Percentiles rank a stretch among this genome's conserved stretches.
These are phyloP conservation scores for Ophiostoma triangulosporum DNA, from an alignment of 2,329 filamentous ascomycete species.

Conservation along the genomic window DNA sequence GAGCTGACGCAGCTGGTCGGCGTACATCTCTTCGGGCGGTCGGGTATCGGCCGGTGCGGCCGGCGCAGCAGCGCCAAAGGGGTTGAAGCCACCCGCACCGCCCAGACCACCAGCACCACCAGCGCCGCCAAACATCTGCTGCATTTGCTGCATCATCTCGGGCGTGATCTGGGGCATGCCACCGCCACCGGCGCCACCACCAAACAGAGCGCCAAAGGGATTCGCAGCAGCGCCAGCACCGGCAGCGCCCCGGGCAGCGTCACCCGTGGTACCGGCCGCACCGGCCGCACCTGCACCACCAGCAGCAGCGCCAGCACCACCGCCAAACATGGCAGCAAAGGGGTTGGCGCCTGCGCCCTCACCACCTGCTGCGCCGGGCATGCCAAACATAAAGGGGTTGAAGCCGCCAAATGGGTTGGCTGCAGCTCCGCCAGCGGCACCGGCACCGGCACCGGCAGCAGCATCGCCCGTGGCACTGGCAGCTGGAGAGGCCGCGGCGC, in stretches of 20 bases:
- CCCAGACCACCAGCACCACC: conserved; percentile 18
- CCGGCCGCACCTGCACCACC: background rate
- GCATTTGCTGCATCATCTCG: conserved; percentile 38
- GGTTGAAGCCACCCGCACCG: background rate
- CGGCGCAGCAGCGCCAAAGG: background rate
- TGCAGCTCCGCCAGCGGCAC: conserved; percentile 3
- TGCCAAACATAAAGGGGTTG: conserved; percentile 7
- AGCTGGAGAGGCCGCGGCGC: conserved; percentile 55
- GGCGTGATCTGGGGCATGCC: conserved; percentile 35
- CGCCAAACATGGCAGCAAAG: conserved; percentile 18
- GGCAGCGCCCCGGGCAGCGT: background rate
- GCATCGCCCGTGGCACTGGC: conserved; percentile 60
- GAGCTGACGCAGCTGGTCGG: conserved; percentile 75
- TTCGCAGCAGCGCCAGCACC: conserved; percentile 7
- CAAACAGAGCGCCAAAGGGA: conserved; percentile 32
- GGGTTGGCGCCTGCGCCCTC: conserved; percentile 21
- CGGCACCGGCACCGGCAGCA: conserved; percentile 13
- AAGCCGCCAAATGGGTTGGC: conserved; percentile 13
- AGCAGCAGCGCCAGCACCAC: background rate
- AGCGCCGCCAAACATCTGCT: conserved; percentile 33
- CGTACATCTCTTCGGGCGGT: conserved; percentile 88
- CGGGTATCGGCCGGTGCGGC: conserved; percentile 56
- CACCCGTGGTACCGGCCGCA: background rate
- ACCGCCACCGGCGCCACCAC: background rate
- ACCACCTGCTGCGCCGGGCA: background rate